These are phyloP conservation scores for Quercus berberidifolia DNA, from an alignment of 306 rosid genomes.

Conservation along the genomic window DNA sequence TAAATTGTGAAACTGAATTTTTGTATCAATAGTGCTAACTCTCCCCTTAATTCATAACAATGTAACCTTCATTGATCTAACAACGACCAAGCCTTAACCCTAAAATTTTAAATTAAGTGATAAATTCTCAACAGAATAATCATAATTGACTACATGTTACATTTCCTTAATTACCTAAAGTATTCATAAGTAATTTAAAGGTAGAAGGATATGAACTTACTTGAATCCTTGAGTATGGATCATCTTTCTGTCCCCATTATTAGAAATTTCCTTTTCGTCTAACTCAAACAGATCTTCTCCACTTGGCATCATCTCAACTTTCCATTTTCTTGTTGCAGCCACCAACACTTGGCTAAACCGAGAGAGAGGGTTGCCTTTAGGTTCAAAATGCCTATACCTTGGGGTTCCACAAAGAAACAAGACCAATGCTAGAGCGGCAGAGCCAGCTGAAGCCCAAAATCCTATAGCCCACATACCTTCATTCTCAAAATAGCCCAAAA, in stretches of 20 bases:
- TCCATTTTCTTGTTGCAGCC: slow-evolving; percentile 67
- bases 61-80: too few species aligned
- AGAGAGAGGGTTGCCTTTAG: slow-evolving; percentile 71
- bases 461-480: slow-evolving; percentile 67
- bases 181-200: not conserved
- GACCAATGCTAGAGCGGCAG: slow-evolving; percentile 53
- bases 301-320: slow-evolving; percentile 23
- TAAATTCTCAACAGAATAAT: too few species aligned
- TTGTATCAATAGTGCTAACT: too few species aligned
- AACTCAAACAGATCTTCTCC: slow-evolving; percentile 42
- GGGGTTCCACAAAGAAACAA: slow-evolving; percentile 74
- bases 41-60: too few species aligned
- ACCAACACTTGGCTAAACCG: slow-evolving; percentile 60
- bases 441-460: slow-evolving; percentile 79
- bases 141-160: not conserved
- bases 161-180: not conserved
- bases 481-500: slow-evolving; percentile 75
- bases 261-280: slow-evolving; percentile 23
- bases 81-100: too few species aligned
- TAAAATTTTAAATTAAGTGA: too few species aligned
- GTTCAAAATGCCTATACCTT: slow-evolving; percentile 58
- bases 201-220: slow-evolving; percentile 27
- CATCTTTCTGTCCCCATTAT: slow-evolving; percentile 44
- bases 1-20: too few species aligned
- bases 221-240: slow-evolving; percentile 66